Evolutionary conservation across 768 basidiomycete species (phyloP).

Genomic region (Auriscalpium orientale): DNA sequence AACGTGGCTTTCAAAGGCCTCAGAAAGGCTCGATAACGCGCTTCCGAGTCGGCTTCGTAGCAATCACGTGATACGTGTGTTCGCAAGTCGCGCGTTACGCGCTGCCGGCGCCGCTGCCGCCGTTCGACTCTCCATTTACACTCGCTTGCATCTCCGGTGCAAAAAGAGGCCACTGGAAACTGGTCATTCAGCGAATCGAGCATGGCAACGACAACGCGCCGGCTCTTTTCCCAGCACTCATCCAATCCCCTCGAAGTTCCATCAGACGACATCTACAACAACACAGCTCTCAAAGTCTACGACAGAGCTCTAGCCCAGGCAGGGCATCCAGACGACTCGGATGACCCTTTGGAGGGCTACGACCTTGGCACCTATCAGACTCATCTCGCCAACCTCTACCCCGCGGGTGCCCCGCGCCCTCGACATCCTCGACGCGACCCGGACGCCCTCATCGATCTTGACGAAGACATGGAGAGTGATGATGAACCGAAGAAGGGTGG

Average conservation of each 20-base stretch:
- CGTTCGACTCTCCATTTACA: too few species aligned
- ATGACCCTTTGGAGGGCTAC: conserved; percentile 41
- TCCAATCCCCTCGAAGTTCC: conserved; percentile 67
- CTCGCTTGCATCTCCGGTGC: too few species aligned
- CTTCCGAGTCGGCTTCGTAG: too few species aligned
- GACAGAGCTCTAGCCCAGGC: conserved; percentile 26
- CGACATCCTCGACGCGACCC: background rate
- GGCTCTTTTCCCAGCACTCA: conserved; percentile 54
- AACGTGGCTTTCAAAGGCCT: too few species aligned
- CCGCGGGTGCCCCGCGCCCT: conserved; percentile 12
- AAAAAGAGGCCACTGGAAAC: too few species aligned
- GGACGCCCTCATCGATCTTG: conserved; percentile 35
- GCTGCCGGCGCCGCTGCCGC: too few species aligned
- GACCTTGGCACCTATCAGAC: conserved; percentile 39
- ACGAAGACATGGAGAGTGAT: conserved; percentile 45
- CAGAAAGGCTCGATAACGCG: too few species aligned
- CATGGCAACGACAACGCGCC: background rate
- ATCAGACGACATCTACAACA: conserved; percentile 51
- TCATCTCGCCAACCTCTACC: conserved; percentile 42
- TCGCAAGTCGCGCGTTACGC: too few species aligned
- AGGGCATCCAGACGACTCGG: conserved; percentile 31
- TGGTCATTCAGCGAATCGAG: too few species aligned
- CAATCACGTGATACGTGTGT: too few species aligned
- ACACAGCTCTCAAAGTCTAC: conserved; percentile 34
- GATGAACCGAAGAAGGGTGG: conserved; percentile 30